Evolutionary conservation across 2,329 filamentous ascomycete genomes (phyloP).

Genomic region (Chaetomiaceae sp.): DNA sequence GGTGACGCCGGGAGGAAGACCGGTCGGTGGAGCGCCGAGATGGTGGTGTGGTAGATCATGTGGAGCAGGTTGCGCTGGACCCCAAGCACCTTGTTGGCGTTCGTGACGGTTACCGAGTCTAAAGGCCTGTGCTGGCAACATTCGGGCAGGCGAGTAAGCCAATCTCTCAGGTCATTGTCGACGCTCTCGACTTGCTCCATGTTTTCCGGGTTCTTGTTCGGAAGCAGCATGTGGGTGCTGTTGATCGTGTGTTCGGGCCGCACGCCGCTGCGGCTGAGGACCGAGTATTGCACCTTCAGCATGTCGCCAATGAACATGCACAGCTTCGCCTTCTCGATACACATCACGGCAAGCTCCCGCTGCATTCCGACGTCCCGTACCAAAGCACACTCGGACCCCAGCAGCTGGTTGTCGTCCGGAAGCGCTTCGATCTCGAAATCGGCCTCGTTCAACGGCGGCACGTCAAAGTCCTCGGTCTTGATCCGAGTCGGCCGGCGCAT

Average conservation of each 20-base stretch:
- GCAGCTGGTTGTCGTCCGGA: slow-evolving; percentile 59
- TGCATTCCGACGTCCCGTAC: slow-evolving; percentile 68
- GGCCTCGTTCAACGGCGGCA: slow-evolving; percentile 76
- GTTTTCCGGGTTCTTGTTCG: slow-evolving; percentile 80
- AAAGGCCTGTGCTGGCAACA: slow-evolving; percentile 63
- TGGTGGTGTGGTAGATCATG: slow-evolving; percentile 88
- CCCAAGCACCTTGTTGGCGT: slow-evolving; percentile 53
- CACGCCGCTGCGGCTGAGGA: slow-evolving; percentile 76
- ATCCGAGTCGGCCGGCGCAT: slow-evolving; percentile 91
- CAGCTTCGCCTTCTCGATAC: slow-evolving; percentile 84
- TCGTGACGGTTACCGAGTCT: slow-evolving; percentile 48
- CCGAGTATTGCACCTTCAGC: slow-evolving; percentile 84
- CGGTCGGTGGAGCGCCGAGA: slow-evolving; percentile 84
- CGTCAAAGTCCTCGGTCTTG: slow-evolving; percentile 88
- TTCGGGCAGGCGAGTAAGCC: slow-evolving; percentile 65
- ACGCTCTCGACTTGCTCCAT: slow-evolving; percentile 72
- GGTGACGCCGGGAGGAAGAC: slow-evolving; percentile 77
- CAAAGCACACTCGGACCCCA: slow-evolving; percentile 64
- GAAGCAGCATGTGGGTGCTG: slow-evolving; percentile 81
- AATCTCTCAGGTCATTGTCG: slow-evolving; percentile 71
- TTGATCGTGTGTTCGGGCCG: slow-evolving; percentile 70
- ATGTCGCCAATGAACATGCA: slow-evolving; percentile 87
- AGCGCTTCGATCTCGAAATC: slow-evolving; percentile 77
- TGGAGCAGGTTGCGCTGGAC: slow-evolving; percentile 82
- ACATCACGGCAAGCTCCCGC: slow-evolving; percentile 75